Percentiles rank a stretch among this genome's conserved stretches.
Conservation (phyloP, 768 basidiomycete genomes). For the Cystobasidium onofrii region DNA sequence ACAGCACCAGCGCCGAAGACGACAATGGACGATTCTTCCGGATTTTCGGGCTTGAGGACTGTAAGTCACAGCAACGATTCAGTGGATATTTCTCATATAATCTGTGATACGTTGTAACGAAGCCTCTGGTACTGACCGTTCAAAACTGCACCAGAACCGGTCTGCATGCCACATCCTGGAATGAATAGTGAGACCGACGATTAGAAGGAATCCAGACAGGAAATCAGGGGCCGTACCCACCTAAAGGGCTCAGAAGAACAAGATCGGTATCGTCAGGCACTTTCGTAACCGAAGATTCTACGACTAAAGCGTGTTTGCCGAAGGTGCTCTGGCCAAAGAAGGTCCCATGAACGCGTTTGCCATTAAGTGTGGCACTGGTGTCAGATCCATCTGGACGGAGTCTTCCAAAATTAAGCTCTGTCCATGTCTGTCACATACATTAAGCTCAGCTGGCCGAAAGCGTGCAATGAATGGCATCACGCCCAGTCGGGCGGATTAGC, state of each 20-base stretch:
- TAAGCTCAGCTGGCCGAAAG: neutral
- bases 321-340: slow-evolving; percentile 41
- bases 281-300: slow-evolving; percentile 35
- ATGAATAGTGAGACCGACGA: neutral
- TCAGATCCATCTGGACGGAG: slow-evolving; percentile 19
- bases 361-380: slow-evolving; percentile 23
- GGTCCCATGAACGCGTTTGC: slow-evolving; percentile 33
- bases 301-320: slow-evolving; percentile 37
- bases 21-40: slow-evolving; percentile 1
- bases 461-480: neutral
- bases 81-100: too few relatives aligned
- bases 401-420: slow-evolving; percentile 35
- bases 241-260: slow-evolving; percentile 32
- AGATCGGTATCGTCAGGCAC: slow-evolving; percentile 33
- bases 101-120: too few relatives aligned
- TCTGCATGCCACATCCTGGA: slow-evolving; percentile 37
- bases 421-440: slow-evolving; percentile 3
- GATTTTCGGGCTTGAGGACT: slow-evolving; percentile 26
- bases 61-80: neutral
- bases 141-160: slow-evolving; percentile 37
- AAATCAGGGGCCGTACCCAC: neutral
- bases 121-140: slow-evolving; percentile 33
- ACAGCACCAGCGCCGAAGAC: slow-evolving; percentile 39
- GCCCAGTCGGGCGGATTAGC: neutral
- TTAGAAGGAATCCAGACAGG: too few relatives aligned